These are phyloP conservation scores for Trichoderma sp. DNA, from an alignment of 2,329 filamentous ascomycete species.

Conservation along the genomic window DNA sequence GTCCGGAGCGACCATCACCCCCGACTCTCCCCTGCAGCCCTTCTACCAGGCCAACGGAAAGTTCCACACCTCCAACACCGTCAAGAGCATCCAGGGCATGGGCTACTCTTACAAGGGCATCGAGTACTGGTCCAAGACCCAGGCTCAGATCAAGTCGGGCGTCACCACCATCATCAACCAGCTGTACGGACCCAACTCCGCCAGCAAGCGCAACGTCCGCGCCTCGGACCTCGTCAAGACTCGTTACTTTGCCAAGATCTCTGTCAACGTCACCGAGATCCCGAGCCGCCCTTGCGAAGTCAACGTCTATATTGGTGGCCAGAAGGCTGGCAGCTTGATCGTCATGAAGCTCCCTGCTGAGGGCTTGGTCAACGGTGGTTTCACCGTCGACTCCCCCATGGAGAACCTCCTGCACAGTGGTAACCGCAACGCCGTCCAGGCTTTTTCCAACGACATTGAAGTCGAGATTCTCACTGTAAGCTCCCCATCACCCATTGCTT, in stretches of 20 bases:
- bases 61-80: conserved; percentile 42
- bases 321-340: conserved; percentile 34
- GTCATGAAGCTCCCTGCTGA: conserved; percentile 36
- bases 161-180: conserved; percentile 34
- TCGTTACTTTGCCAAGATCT: conserved; percentile 36
- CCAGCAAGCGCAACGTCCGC: not conserved
- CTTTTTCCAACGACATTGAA: conserved; percentile 29
- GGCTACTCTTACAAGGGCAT: conserved; percentile 42
- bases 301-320: conserved; percentile 33
- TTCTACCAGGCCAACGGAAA: conserved; percentile 42
- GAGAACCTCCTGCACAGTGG: conserved; percentile 41
- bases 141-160: conserved; percentile 30
- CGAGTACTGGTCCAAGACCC: conserved; percentile 34
- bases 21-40: conserved; percentile 47
- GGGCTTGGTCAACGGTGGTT: conserved; percentile 33
- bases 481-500: not conserved
- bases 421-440: conserved; percentile 25
- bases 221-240: conserved; percentile 21
- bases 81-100: conserved; percentile 33
- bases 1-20: conserved; percentile 38
- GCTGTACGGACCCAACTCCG: conserved; percentile 27
- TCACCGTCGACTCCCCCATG: conserved; percentile 59
- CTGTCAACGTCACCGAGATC: conserved; percentile 35
- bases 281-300: conserved; percentile 33
- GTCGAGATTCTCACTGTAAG: conserved; percentile 36